Conservation (phyloP, 768 basidiomycete genomes). For the Kwoniella sp. region DNA sequence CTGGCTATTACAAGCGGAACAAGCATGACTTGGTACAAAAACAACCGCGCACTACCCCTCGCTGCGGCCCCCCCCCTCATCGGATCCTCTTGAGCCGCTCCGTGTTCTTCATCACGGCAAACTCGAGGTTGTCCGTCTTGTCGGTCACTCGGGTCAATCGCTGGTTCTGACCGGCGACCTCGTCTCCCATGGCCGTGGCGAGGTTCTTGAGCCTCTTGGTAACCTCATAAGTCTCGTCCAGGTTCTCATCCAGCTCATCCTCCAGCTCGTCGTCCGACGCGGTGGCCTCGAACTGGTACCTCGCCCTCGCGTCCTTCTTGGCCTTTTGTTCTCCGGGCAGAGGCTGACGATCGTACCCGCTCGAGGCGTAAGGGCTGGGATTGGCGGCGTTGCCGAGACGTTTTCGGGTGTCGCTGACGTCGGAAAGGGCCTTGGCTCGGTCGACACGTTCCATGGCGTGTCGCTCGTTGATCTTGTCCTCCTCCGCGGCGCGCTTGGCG, state of each 20-base stretch:
- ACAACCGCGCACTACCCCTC: too few species aligned
- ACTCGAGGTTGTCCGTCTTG: conserved; percentile 73
- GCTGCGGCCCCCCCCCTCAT: too few species aligned
- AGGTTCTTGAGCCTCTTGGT: conserved; percentile 73
- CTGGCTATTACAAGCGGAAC: too few species aligned
- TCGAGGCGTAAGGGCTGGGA: conserved; percentile 54
- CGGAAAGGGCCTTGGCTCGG: conserved; percentile 77
- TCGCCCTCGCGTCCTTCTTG: conserved; percentile 67
- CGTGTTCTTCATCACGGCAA: conserved; percentile 72
- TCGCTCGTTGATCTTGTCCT: conserved; percentile 73
- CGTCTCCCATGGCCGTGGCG: conserved; percentile 76
- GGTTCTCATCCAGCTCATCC: conserved; percentile 86
- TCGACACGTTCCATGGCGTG: conserved; percentile 81
- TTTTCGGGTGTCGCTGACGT: conserved; percentile 80
- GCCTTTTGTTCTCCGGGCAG: conserved; percentile 55
- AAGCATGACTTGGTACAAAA: too few species aligned
- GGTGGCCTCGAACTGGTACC: conserved; percentile 86
- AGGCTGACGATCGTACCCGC: conserved; percentile 55
- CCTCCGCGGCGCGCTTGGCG: conserved; percentile 78
- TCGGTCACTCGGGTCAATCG: conserved; percentile 70
- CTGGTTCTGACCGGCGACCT: conserved; percentile 79
- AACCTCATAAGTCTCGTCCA: conserved; percentile 76
- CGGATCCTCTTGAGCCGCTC: conserved; percentile 60
- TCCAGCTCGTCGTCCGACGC: conserved; percentile 91
- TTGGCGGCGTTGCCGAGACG: conserved; percentile 71